Base-by-base conservation (phyloP, 768 basidiomycete species). In the Rubroboletus pulcherrimus region DNA sequence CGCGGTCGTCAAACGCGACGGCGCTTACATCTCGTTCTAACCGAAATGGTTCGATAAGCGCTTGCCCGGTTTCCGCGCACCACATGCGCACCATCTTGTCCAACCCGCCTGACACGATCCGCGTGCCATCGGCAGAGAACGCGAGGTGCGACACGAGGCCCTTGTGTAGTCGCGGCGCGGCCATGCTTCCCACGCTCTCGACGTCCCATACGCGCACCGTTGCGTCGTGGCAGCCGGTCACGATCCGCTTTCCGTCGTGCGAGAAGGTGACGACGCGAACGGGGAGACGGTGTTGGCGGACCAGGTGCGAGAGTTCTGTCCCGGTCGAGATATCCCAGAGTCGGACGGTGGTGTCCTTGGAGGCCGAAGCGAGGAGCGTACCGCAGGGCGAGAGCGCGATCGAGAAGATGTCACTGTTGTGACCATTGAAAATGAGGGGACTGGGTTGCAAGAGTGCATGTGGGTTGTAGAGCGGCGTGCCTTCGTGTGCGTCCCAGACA, bases 161-260 rank as follows among this genome's bases (percentile, higher is more conserved):
- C 8, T 60, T 72, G 59, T 73, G 72, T 0, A 65, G 60, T 0
- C 61, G 56, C 8, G 52, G 21, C n/a, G 49, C 59, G 8, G 55
- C 65, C 53, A 73, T 65, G 30, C 65, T 66, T 26, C 67, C 68
- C 4, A 56, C 63, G 11, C 69, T 66, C 44, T 67, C 63, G 1
- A 63, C 44, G 48, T 73, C 68, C 71, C 71, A 73, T 4, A 72
- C 59, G 34, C 69, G 71, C 31, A 73, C 62, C 5, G 58, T 67
- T 40, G 51, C 40, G 14, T 72, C 71, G 1, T 54, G 34, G 1
- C 63, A 65, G 0, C 65, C 63, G 10, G 72, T 73, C 35, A 72
- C 58, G 19, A 72, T 55, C 14, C 62, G 63, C 49, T 57, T 55
- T 0, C 71, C 67, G 31, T 72, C 63, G 14, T 42, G 59, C 8